These are phyloP conservation scores for Yamadazyma triangularis DNA, from an alignment of 1,139 yeast species.

Conservation along the genomic window DNA sequence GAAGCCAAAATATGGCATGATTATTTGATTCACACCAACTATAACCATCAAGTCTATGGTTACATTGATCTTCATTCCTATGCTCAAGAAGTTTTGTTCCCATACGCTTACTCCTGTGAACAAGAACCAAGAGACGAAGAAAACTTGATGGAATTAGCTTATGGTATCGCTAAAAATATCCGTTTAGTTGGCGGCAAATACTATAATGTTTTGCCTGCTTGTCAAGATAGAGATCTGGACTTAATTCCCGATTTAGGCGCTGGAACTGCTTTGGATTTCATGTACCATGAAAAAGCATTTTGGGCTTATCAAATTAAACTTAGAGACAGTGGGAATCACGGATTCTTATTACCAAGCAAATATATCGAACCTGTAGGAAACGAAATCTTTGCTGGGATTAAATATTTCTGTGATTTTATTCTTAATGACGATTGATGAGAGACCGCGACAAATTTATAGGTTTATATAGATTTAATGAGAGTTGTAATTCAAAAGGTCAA, in stretches of 20 bases:
- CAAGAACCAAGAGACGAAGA: slow-evolving; percentile 75
- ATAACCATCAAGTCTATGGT: slow-evolving; percentile 62
- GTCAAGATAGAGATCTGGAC: slow-evolving; percentile 71
- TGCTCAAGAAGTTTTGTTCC: slow-evolving; percentile 77
- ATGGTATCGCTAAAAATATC: slow-evolving; percentile 72
- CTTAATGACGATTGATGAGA: slow-evolving; percentile 28
- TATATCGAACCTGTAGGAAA: slow-evolving; percentile 72
- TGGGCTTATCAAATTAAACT: slow-evolving; percentile 85
- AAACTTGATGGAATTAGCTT: slow-evolving; percentile 73
- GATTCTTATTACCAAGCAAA: slow-evolving; percentile 71
- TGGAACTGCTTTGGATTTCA: slow-evolving; percentile 78
- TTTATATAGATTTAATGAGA: slow-evolving; percentile 51
- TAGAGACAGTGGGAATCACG: slow-evolving; percentile 80
- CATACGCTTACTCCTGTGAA: slow-evolving; percentile 76
- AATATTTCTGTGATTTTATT: slow-evolving; percentile 66
- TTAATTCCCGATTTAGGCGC: slow-evolving; percentile 70
- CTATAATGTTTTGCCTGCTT: slow-evolving; percentile 72
- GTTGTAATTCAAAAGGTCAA: slow-evolving; percentile 87
- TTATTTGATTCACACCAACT: slow-evolving; percentile 58
- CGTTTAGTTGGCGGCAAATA: slow-evolving; percentile 57
- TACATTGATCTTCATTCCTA: slow-evolving; percentile 82
- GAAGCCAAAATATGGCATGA: slow-evolving; percentile 65
- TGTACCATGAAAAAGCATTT: slow-evolving; percentile 76
- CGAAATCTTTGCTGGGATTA: slow-evolving; percentile 66
- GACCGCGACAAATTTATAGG: not conserved